Base-by-base conservation (phyloP, 2,329 filamentous ascomycete species). In the Penicillium fuscoglaucum region DNA sequence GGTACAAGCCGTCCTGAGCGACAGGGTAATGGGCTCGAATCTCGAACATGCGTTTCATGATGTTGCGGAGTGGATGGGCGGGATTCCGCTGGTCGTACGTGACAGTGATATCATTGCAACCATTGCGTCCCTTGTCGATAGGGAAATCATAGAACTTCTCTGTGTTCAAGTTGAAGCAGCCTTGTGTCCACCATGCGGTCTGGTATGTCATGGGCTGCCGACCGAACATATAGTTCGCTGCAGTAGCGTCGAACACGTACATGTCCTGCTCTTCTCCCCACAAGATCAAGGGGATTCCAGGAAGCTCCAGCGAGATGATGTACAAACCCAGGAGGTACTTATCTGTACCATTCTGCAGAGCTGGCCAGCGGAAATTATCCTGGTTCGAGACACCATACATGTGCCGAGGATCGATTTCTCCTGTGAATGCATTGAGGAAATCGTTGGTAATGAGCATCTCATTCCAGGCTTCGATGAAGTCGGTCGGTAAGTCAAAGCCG, bases 251-350 rank as follows among this genome's bases (percentile, higher is more conserved):
- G 4, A 88, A 73, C 0, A 86, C 74, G 65, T 88, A 88, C 61
- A 85, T 85, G 0, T 81, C 83, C 70, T 88, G 86, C 68, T 88
- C 86, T 66, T 88, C 86, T 29, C 86, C 86, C 83, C 84, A 88
- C 17, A 83, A 78, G 10, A 86, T 71, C 19, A 85, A 70, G 1
- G 86, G 83, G 19, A 87, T 84, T 39, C 85, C 85, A 3, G 85
- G 85, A 66, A 87, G 78, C 52, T 84, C 73, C 54, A 87, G 66
- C 0, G 84, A 84, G 2, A 83, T 83, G 40, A 88, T 77, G 66
- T 84, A 87, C 17, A 82, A 74, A 6, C 79, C 85, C 6, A 87
- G 72, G 8, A 87, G 72, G 69, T 84, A 82, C 45, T 82, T 78
- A 62, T 85, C 76, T 0, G 82, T 82, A 9, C 85, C 85, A 57